Evolutionary conservation across 495 filamentous ascomycete species (phyloP).

Genomic region (Penicillium taxi): DNA sequence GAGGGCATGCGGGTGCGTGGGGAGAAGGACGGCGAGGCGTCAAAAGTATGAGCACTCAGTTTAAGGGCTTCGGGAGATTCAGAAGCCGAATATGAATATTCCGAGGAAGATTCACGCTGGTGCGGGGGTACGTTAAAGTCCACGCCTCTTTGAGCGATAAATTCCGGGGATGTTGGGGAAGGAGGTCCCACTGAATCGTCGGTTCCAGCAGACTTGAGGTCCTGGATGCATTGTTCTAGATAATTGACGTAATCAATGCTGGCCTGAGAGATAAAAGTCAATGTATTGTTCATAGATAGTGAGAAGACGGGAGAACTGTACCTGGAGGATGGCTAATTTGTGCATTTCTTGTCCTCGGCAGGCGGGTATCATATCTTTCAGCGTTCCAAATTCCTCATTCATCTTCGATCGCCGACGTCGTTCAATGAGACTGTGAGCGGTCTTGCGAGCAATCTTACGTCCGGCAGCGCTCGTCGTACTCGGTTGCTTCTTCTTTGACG

Average conservation of each 20-base stretch:
- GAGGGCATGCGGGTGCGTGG: slow-evolving; percentile 29
- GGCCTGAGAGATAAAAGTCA: slow-evolving; percentile 44
- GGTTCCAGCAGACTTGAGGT: slow-evolving; percentile 59
- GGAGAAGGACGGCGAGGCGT: slow-evolving; percentile 34
- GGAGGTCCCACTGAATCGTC: slow-evolving; percentile 14
- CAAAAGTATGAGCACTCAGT: slow-evolving; percentile 14
- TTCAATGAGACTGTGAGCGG: slow-evolving; percentile 93
- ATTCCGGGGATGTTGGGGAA: slow-evolving; percentile 33
- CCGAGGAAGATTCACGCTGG: slow-evolving; percentile 12
- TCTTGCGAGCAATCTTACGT: slow-evolving; percentile 90
- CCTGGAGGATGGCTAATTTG: slow-evolving; percentile 93
- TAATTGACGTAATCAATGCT: slow-evolving; percentile 97
- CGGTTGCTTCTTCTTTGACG: slow-evolving; percentile 60
- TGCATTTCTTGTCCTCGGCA: slow-evolving; percentile 92
- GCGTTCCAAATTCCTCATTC: slow-evolving; percentile 94
- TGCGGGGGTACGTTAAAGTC: slow-evolving; percentile 9
- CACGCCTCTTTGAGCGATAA: slow-evolving; percentile 18
- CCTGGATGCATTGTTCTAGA: slow-evolving; percentile 77
- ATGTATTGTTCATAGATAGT: not conserved
- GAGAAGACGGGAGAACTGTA: slow-evolving; percentile 26
- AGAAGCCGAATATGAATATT: slow-evolving; percentile 25
- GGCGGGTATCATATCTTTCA: slow-evolving; percentile 94
- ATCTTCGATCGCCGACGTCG: slow-evolving; percentile 87
- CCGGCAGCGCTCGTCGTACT: slow-evolving; percentile 69
- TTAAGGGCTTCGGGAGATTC: slow-evolving; percentile 31